Base-by-base conservation (phyloP, 768 basidiomycete genomes). In the Lanmaoa pseudosensibilis region DNA sequence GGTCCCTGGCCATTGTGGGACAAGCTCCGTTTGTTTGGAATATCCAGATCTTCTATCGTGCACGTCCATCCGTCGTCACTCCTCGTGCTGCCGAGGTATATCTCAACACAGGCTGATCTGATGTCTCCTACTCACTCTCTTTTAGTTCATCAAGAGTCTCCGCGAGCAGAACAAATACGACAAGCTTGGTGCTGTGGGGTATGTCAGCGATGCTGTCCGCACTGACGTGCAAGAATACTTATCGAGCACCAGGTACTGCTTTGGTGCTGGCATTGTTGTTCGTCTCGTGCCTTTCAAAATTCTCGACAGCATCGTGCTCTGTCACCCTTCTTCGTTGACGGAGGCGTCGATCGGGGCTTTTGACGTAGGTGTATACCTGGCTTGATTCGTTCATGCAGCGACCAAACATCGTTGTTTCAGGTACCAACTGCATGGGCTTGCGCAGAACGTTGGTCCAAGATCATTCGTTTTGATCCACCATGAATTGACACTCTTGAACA, bases 151-250 rank as follows among this genome's bases (percentile, higher is more conserved):
- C 27, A 67, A 69, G 46, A 66, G 56, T 30, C 53, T 82, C 2
- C 75, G 72, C 57, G 65, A 71, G 33, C 71, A 75, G 46, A 71
- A 75, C 45, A 71, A 69, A 21, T 78, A 80, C 48, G 62, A 66
- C 44, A 74, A 68, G 58, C 68, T 82, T 32, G 78, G 78, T 0
- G 71, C 74, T 15, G 71, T 77, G 19, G 81, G 80, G 70, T 80
- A 68, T 13, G 65, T 55, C 7, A 16, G 27, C 23, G 19, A 43
- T 46, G 44, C 39, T 38, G 33, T 49, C 27, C 4, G 2, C n/a
- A 16, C 4, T 2, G 33, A 30, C 8, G 44, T 11, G 32, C 46
- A 27, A 19, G 37, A 40, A 43, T 36, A 47, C 40, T 47, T 11
- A 56, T n/a, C 15, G 21, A 23, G 36, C 15, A 12, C 16, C 34